Percentiles rank a stretch among this genome's conserved stretches.
phyloP scores from a whole-genome alignment of 2,329 filamentous ascomycete species.

The Claviceps fusiformis region DNA sequence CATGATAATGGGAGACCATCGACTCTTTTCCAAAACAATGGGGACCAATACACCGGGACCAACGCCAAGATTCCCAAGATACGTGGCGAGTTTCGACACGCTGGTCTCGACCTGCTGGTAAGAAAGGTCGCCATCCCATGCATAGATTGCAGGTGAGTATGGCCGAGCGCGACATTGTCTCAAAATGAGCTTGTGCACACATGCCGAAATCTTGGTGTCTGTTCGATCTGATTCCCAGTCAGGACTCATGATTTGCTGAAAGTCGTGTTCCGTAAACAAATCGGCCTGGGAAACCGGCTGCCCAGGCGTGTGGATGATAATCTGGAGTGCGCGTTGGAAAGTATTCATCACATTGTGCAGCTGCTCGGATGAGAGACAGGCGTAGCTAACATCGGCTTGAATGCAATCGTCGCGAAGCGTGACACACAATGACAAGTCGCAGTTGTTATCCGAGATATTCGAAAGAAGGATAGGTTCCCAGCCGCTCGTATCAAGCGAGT shows the following conservation, averaged over 20 bases:
- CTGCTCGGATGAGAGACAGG: conserved; percentile 28
- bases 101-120: conserved; percentile 26
- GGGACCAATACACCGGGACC: conserved; percentile 44
- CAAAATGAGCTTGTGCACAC: conserved; percentile 32
- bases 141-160: conserved; percentile 26
- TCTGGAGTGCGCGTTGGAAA: conserved; percentile 37
- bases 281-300: conserved; percentile 31
- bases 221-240: conserved; percentile 28
- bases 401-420: conserved; percentile 28
- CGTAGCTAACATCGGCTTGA: conserved; percentile 30
- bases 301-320: conserved; percentile 28
- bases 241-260: conserved; percentile 38
- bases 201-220: conserved; percentile 24
- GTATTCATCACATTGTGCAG: conserved; percentile 34
- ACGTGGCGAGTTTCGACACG: conserved; percentile 24
- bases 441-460: conserved; percentile 19
- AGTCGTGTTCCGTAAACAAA: conserved; percentile 41
- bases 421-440: conserved; percentile 32
- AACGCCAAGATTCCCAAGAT: conserved; percentile 38
- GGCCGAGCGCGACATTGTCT: conserved; percentile 25
- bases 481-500: conserved; percentile 4
- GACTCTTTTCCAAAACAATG: conserved; percentile 55
- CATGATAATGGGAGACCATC: conserved; percentile 55
- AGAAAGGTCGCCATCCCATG: conserved; percentile 31
- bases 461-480: conserved; percentile 8